A percentile compares a stretch with the other conserved stretches of the same genome.
These are phyloP conservation scores for Sphaerobolus stellatus DNA, from an alignment of 1,284 basidiomycete genomes.

Conservation along the genomic window DNA sequence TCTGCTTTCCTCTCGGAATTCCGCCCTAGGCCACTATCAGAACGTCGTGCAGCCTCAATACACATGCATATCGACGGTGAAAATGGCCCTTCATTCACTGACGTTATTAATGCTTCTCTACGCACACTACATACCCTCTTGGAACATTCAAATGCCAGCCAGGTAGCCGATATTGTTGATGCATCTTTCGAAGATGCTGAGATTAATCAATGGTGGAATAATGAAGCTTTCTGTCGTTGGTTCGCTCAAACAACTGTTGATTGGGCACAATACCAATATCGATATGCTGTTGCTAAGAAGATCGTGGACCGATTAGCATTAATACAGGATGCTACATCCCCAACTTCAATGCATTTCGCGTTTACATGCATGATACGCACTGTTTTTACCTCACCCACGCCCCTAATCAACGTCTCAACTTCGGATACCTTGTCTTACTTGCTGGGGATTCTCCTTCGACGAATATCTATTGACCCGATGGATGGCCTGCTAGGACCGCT, in stretches of 20 bases:
- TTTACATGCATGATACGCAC: conserved; percentile 83
- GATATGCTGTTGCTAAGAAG: conserved; percentile 84
- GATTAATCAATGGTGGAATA: conserved; percentile 65
- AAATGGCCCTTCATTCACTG: conserved; percentile 72
- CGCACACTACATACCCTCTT: conserved; percentile 74
- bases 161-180: conserved; percentile 73
- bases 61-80: conserved; percentile 87
- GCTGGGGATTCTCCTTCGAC: conserved; percentile 71
- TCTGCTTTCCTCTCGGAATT: conserved; percentile 82
- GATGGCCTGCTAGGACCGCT: conserved; percentile 72
- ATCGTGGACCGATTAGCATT: conserved; percentile 81
- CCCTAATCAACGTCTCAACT: conserved; percentile 88
- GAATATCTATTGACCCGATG: conserved; percentile 60
- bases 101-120: conserved; percentile 76
- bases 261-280: conserved; percentile 91
- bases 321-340: conserved; percentile 56
- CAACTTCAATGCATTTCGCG: conserved; percentile 61
- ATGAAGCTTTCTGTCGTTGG: conserved; percentile 79
- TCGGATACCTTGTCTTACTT: conserved; percentile 85
- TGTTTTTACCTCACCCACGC: conserved; percentile 78
- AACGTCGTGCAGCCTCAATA: conserved; percentile 83
- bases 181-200: conserved; percentile 70
- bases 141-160: conserved; percentile 74
- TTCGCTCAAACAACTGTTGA: conserved; percentile 72
- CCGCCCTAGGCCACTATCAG: conserved; percentile 67